Base-by-base conservation (phyloP, 495 filamentous ascomycete species). In the Hyaloscypha hepaticicola region DNA sequence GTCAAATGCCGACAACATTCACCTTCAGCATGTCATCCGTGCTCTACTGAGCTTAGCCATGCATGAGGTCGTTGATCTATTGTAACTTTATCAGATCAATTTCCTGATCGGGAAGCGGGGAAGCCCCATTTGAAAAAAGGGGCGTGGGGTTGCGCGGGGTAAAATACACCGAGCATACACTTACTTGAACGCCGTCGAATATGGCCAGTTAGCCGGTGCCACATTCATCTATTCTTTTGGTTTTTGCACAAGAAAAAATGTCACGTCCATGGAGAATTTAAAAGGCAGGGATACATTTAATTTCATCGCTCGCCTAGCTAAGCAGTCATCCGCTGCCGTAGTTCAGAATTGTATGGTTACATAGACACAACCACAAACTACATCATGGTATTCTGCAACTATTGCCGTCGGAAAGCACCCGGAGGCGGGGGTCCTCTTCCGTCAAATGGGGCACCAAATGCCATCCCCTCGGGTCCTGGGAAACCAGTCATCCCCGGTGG, bases 361-460 rank as follows among this genome's bases (percentile, higher is more conserved):
- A 63, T 52, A 29, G 9, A 62, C 60, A 34, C 45, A 12, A 26
- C 19, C 59, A 53, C 21, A 8, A 52, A 12, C 22, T 24, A 48
- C 38, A 55, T 22, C 41, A 49, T 28, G 41, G 28, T 25, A n/a
- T 24, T 48, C 59, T 60, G 45, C 21, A 41, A 50, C 60, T 66
- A 70, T 57, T 63, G 68, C 59, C 68, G 53, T 53, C 68, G 60
- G 60, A 60, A 70, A 21, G 62, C 34, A 29, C 69, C 69, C 34
- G 68, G 66, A 49, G 77, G 75, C 8, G 77, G 78, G 55, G 75
- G 75, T 19, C 76, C 76, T 52, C 78, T 72, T 45, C 77, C 76
- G 66, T 81, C 79, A 65, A 76, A 80, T 5, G 76, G 77, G 45
- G 73, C 77, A n/a, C 77, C 80, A 5, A 79, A 80, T 7, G 49